phyloP scores from a whole-genome alignment of 2,329 filamentous ascomycete genomes.

The Sarocladium kiliense region DNA sequence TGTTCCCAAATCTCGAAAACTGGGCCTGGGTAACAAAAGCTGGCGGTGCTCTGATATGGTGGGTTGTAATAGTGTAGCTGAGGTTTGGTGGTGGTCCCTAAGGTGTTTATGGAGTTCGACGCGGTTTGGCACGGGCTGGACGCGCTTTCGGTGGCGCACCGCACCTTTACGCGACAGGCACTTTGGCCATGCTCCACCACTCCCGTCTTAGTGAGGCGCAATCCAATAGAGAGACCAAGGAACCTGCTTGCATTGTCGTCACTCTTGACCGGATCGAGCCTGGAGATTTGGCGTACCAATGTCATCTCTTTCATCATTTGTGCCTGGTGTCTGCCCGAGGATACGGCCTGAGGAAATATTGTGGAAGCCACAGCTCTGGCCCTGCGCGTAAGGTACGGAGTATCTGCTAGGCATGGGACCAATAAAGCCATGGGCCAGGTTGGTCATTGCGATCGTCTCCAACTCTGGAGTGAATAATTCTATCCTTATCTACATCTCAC shows the following conservation, averaged over 20 bases:
- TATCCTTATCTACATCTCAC: too few relatives aligned
- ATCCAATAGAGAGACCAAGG: too few relatives aligned
- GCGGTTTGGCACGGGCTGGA: conserved; percentile 4
- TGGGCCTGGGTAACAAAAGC: neutral
- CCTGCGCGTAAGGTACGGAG: too few relatives aligned
- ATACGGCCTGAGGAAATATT: too few relatives aligned
- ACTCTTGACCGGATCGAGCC: neutral
- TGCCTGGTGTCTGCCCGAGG: too few relatives aligned
- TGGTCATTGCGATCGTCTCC: too few relatives aligned
- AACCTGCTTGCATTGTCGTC: neutral
- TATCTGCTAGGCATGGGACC: too few relatives aligned
- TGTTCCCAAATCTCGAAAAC: neutral
- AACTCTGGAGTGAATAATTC: too few relatives aligned
- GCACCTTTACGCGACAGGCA: conserved; percentile 1
- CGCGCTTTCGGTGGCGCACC: conserved; percentile 4
- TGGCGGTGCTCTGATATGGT: neutral
- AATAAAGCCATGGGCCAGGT: too few relatives aligned
- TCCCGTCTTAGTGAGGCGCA: neutral
- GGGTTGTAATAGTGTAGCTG: neutral
- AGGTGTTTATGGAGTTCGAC: conserved; percentile 9
- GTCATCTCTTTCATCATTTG: too few relatives aligned
- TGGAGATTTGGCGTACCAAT: neutral
- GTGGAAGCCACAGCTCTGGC: too few relatives aligned
- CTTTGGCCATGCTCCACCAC: neutral
- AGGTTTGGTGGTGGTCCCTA: neutral